phyloP scores from a whole-genome alignment of 2,329 filamentous ascomycete species.

The Talaromyces funiculosus region DNA sequence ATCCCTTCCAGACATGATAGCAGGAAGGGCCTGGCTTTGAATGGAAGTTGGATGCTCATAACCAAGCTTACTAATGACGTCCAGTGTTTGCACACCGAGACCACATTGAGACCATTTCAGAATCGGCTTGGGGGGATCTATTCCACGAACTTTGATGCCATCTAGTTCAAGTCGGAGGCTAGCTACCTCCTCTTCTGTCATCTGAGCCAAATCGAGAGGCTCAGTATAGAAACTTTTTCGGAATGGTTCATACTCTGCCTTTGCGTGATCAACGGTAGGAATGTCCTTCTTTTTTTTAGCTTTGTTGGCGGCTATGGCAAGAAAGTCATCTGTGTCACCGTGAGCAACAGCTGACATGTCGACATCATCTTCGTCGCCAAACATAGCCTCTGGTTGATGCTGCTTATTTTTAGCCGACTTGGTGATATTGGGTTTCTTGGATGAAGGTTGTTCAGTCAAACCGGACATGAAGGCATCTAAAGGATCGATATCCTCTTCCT shows the following conservation, averaged over 20 bases:
- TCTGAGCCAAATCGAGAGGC: conserved; percentile 71
- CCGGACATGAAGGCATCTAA: conserved; percentile 95
- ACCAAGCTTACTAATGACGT: conserved; percentile 73
- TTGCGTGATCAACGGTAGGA: conserved; percentile 78
- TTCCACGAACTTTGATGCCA: conserved; percentile 87
- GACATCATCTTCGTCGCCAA: conserved; percentile 75
- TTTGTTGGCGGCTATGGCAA: conserved; percentile 57
- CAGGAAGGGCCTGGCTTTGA: conserved; percentile 88
- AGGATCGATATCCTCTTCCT: conserved; percentile 71
- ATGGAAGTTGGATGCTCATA: conserved; percentile 90
- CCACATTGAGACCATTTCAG: conserved; percentile 97
- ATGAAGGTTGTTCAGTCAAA: conserved; percentile 48
- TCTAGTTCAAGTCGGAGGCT: conserved; percentile 82
- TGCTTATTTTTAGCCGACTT: conserved; percentile 44
- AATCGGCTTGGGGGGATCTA: conserved; percentile 86
- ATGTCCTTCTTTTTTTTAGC: conserved; percentile 87
- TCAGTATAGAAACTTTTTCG: conserved; percentile 95
- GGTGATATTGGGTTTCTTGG: conserved; percentile 33
- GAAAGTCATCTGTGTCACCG: conserved; percentile 58
- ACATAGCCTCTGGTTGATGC: conserved; percentile 75
- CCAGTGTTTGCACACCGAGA: conserved; percentile 76
- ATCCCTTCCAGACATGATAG: conserved; percentile 93
- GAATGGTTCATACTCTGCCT: conserved; percentile 77
- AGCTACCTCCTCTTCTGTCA: conserved; percentile 78
- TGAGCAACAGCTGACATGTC: conserved; percentile 57